Conservation (phyloP, 495 filamentous ascomycete species). For the Geoglossum glabrum region DNA sequence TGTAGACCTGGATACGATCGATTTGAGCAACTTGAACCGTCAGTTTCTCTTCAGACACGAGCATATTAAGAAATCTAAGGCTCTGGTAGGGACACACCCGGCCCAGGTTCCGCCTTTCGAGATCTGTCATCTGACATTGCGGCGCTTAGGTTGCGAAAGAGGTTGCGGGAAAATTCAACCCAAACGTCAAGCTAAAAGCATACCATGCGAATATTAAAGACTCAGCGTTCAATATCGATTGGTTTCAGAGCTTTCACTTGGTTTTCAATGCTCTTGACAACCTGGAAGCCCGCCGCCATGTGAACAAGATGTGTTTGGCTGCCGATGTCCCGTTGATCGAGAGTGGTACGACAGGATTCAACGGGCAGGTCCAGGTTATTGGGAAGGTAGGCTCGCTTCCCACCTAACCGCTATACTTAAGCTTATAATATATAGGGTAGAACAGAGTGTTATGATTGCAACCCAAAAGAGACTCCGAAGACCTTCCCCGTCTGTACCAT, state of each 20-base stretch:
- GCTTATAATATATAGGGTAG: slow-evolving; percentile 30
- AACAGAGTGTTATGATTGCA: slow-evolving; percentile 95
- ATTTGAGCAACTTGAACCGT: slow-evolving; percentile 91
- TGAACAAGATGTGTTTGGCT: slow-evolving; percentile 92
- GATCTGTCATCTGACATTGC: slow-evolving; percentile 10
- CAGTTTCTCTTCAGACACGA: slow-evolving; percentile 96
- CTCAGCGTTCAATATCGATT: slow-evolving; percentile 67
- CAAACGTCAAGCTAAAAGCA: slow-evolving; percentile 68
- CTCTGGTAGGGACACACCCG: slow-evolving; percentile 43
- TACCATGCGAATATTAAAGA: slow-evolving; percentile 96
- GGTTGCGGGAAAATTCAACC: slow-evolving; percentile 77
- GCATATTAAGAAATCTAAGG: slow-evolving; percentile 96
- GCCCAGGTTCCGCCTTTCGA: background rate
- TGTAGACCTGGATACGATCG: slow-evolving; percentile 95
- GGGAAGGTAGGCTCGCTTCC: slow-evolving; percentile 37
- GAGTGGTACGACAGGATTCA: slow-evolving; percentile 94
- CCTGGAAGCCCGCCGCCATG: slow-evolving; percentile 79
- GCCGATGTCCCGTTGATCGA: slow-evolving; percentile 84
- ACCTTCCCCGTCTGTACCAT: slow-evolving; percentile 92
- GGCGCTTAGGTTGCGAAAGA: slow-evolving; percentile 69
- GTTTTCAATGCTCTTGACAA: slow-evolving; percentile 98
- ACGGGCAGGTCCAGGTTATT: slow-evolving; percentile 93
- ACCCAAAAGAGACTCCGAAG: slow-evolving; percentile 70
- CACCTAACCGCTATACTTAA: background rate
- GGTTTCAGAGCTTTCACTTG: slow-evolving; percentile 65